These are phyloP conservation scores for Phaeosphaeria sp. DNA, from an alignment of 2,329 filamentous ascomycete genomes.

Conservation along the genomic window DNA sequence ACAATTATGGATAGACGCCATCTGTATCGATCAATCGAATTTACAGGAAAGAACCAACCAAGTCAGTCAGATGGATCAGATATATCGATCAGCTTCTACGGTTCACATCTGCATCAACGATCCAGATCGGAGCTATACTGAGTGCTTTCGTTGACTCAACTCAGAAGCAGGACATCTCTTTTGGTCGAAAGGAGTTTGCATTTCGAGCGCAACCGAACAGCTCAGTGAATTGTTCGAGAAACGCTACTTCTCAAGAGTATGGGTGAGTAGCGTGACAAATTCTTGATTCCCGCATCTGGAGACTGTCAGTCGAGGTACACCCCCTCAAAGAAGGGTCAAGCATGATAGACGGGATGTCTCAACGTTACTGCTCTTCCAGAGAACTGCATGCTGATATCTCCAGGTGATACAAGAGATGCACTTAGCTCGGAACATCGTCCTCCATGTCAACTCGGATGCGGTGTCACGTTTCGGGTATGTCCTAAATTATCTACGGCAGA, in stretches of 20 bases:
- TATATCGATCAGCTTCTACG: constrained; percentile 10
- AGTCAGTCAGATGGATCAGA: constrained; percentile 21
- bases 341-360: too few species aligned
- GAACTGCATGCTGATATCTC: not conserved
- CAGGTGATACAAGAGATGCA: constrained; percentile 19
- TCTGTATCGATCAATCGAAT: constrained; percentile 25
- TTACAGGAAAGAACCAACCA: constrained; percentile 21
- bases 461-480: not conserved
- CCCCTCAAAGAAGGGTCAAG: too few species aligned
- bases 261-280: too few species aligned
- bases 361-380: too few species aligned
- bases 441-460: constrained; percentile 5
- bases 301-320: too few species aligned
- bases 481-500: too few species aligned
- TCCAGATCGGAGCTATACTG: not conserved
- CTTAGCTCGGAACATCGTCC: constrained; percentile 8
- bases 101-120: constrained; percentile 1
- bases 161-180: not conserved
- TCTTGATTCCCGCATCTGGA: too few species aligned
- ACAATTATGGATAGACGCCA: constrained; percentile 12
- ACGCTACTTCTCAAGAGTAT: constrained; percentile 22
- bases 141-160: not conserved
- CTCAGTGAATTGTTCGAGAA: not conserved
- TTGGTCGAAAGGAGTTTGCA: not conserved
- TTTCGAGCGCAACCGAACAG: not conserved